Evolutionary conservation across 2,329 filamentous ascomycete genomes (phyloP), one percentile per base, ranked within the genome.

Genomic region (Davidsoniella eucalypti): DNA sequence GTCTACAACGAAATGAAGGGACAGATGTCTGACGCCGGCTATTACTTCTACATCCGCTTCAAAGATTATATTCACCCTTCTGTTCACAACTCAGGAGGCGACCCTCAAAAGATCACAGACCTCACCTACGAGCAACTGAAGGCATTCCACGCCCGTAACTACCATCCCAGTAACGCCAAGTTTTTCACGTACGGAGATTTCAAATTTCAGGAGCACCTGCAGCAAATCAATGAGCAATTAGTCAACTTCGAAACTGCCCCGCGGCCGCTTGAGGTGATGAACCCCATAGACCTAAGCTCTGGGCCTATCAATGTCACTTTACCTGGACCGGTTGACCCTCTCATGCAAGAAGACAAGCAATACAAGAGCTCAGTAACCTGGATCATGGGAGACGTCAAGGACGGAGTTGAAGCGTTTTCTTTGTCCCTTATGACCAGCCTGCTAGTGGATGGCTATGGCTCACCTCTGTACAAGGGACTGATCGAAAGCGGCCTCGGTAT

Each of bases 1-100:
- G 90, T 96, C 1, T 96, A 96, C 68, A 98, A 98, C 60, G 92
- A 98, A 68, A 98, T 98, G 92, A 98, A 98, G 67, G 92, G 92
- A 0, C 88, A 95, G 61, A 94, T 96, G 81, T 96, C 92, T 2
- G 92, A 98, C 63, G 87, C 90, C 5, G 87, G 87, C 57, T 98
- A 98, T 60, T 70, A 96, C 1, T 98, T 86, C 69, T 96, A 95
- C 64, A 94, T 95, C 57, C 77, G 83, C 49, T 98, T 94, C 65
- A 87, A 94, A 61, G 87, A 96, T 58, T 83, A 92, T 62, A 86
- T 98, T 49, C 92, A 94, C 61, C 92, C 92, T 0, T 82, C 83
- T 37, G 83, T 98, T 63, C 84, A 98, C 67, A 96, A 98, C 67
- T 96, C 90, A 1, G 92, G 92, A 33, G 92, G 92, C 50, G 92